phyloP scores from a whole-genome alignment of 495 filamentous ascomycete species.

The Chaetomium tenue region DNA sequence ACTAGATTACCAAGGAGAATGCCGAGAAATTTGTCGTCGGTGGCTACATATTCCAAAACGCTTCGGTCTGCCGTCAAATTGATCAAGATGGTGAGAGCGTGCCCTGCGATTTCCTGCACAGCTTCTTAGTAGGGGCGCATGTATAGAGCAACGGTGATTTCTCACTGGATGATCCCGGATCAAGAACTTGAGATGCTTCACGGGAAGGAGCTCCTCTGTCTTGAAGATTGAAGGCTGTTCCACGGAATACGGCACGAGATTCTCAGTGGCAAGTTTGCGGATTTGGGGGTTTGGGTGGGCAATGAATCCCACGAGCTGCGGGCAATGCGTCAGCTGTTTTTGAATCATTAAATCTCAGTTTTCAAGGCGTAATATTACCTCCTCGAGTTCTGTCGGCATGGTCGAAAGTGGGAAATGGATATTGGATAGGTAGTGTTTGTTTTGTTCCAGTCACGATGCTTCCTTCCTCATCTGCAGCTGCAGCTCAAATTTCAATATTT shows the following conservation, averaged over 20 bases:
- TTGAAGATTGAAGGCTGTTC: slow-evolving; percentile 82
- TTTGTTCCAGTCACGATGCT: neutral
- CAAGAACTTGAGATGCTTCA: slow-evolving; percentile 87
- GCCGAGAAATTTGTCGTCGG: slow-evolving; percentile 79
- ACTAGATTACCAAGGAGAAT: slow-evolving; percentile 67
- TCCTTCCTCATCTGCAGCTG: neutral
- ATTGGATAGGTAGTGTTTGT: neutral
- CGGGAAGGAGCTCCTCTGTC: slow-evolving; percentile 67
- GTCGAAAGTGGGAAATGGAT: neutral
- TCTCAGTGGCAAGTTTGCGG: slow-evolving; percentile 71
- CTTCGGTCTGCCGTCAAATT: slow-evolving; percentile 81
- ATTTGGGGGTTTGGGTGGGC: slow-evolving; percentile 85
- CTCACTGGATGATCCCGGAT: slow-evolving; percentile 75
- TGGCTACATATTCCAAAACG: slow-evolving; percentile 66
- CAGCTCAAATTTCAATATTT: neutral
- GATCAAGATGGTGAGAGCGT: slow-evolving; percentile 89
- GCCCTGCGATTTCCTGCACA: slow-evolving; percentile 75
- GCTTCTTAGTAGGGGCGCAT: slow-evolving; percentile 5
- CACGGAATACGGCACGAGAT: slow-evolving; percentile 79
- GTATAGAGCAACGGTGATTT: slow-evolving; percentile 11
- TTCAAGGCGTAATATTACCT: slow-evolving; percentile 50
- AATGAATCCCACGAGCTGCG: slow-evolving; percentile 85
- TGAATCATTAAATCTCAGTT: neutral
- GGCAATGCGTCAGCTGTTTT: slow-evolving; percentile 22
- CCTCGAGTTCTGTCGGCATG: slow-evolving; percentile 83